Base-by-base conservation (phyloP, 345 rosid species). In the Populus davidiana region DNA sequence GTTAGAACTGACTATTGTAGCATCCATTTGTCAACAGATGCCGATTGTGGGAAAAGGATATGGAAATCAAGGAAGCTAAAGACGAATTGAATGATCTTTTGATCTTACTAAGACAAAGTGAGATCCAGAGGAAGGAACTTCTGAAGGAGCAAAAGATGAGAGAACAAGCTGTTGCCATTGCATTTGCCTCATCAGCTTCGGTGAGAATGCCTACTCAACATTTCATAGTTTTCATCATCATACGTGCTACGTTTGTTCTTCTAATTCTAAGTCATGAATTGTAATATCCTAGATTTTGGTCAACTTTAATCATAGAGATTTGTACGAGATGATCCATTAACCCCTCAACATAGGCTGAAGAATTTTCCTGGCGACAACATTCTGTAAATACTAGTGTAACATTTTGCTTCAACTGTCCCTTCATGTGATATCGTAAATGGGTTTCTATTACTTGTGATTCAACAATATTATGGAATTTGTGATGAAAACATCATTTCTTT, bases 61-160 rank as follows among this genome's bases (percentile, higher is more conserved):
- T 91, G 81, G 99, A 96, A 76, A 87, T 90, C 81, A 92, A 87
- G 82, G 97, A 93, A 86, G 91, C 91, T 91, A 93, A 96, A 85
- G 97, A 92, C 75, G 94, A 93, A 74, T 85, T 94, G 62, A 91
- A 90, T 85, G 98, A 94, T 88, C 93, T 94, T 33, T 93, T 94
- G 52, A 84, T 86, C 54, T 77, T 94, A 73, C 65, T 91, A 78
- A 82, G 87, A 56, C 94, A 93, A 81, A 92, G 98, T 77, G 98
- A 94, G 84, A 29, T 82, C 36, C 87, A 83, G 78, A 91, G 91
- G 85, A 91, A 89, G 79, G 97, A 94, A 81, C 84, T 89, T 64
- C 94, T 90, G 79, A 90, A 91, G 80, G 98, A 94, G 82, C 85
- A 93, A 44, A 94, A 86, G 76, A 33, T 86, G 77, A 87, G 94